These are phyloP conservation scores for Boletus sensibilis DNA, from an alignment of 768 basidiomycete genomes.

Conservation along the genomic window DNA sequence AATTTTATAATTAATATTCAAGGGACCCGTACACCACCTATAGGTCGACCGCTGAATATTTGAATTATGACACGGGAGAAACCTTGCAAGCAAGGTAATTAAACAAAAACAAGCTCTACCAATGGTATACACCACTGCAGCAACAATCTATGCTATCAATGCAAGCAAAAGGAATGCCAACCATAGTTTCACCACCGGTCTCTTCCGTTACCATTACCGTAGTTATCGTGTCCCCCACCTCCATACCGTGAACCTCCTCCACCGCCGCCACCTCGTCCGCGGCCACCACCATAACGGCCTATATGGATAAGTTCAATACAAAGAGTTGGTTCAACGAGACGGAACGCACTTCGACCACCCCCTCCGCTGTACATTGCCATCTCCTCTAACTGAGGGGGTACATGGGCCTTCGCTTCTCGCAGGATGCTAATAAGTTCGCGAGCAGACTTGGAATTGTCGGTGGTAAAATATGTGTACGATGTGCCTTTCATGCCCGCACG, in stretches of 20 bases:
- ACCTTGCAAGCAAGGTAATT: not conserved
- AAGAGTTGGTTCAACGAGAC: not conserved
- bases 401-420: slow-evolving; percentile 78
- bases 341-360: slow-evolving; percentile 61
- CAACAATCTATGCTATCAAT: slow-evolving; percentile 21
- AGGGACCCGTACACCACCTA: no score
- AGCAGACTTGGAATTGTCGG: slow-evolving; percentile 92
- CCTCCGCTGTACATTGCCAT: slow-evolving; percentile 88
- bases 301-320: not conserved
- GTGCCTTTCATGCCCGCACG: slow-evolving; percentile 90
- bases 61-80: not conserved
- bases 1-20: no score
- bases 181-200: slow-evolving; percentile 24
- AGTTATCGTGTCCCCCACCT: slow-evolving; percentile 24
- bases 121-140: slow-evolving; percentile 25
- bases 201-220: slow-evolving; percentile 24
- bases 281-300: slow-evolving; percentile 63
- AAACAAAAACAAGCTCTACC: slow-evolving; percentile 15
- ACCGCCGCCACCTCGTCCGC: slow-evolving; percentile 26
- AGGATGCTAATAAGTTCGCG: slow-evolving; percentile 88
- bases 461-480: slow-evolving; percentile 95
- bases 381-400: slow-evolving; percentile 90
- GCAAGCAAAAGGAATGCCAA: slow-evolving; percentile 3
- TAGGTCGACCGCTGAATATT: no score
- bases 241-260: slow-evolving; percentile 23